Evolutionary conservation across 148 eudicot species (phyloP), one percentile per base, ranked within the genome.

Genomic region (Chenopodium quinoa): DNA sequence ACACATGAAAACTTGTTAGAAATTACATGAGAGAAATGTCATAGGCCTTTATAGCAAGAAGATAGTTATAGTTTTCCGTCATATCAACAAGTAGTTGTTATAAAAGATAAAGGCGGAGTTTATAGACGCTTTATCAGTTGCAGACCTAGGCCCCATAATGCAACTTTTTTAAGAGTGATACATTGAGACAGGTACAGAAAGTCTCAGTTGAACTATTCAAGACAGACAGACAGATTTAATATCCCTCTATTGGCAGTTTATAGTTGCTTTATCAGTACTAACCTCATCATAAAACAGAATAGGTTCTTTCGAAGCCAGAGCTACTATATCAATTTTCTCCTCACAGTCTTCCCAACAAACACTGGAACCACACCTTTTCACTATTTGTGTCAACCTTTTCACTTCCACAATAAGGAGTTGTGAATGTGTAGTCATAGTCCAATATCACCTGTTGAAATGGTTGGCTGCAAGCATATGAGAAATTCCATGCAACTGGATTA

Each of bases 251-350:
- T 23, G 37, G 47, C 10, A 44, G n/a, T 60, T 47, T 34, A 50
- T 23, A 82, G 68, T 25, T 64, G 68, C 73, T 22, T 23, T 48
- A 73, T 72, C n/a, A 71, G 70, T 22, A 46, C 87, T 80, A 71
- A 96, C 99, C 95, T 96, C 99, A 77, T 96, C 98, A 85, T 96
- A 96, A 81, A 92, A 96, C 71, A 96, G 94, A 84, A 96, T 92
- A 76, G 99, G 93, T 76, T 96, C 99, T 85, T 91, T 93, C 65
- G 92, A 85, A 78, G 98, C 86, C 82, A 96, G 87, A 72, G 95
- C 88, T 87, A 86, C 89, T 78, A 93, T 75, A 85, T 96, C 97
- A 82, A 96, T 91, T 84, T 89, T 82, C 82, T 96, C 97, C 75
- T 88, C 78, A 75, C 90, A 88, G 44, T 92, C 98, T 87, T 91